These are phyloP conservation scores for Guillardia theta DNA, from an alignment of 78 protist genomes.

Conservation along the genomic window DNA sequence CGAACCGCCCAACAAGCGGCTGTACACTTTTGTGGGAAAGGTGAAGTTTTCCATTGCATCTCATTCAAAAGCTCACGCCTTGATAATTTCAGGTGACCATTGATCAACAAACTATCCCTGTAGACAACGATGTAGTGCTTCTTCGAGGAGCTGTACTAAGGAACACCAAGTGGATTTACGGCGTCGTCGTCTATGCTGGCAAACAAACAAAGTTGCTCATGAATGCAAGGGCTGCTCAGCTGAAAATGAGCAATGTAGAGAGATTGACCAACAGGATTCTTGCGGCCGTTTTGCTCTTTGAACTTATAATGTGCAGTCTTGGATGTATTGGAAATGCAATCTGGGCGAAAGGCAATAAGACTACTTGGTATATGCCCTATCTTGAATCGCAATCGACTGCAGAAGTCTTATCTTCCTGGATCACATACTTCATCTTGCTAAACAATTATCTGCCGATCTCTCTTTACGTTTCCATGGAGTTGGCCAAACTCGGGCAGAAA, in stretches of 20 bases:
- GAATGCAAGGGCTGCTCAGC: slow-evolving; percentile 20
- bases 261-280: neutral
- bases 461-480: slow-evolving; percentile 46
- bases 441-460: slow-evolving; percentile 55
- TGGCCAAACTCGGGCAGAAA: neutral
- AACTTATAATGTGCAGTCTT: neutral
- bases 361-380: slow-evolving; percentile 24
- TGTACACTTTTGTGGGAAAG: slow-evolving; percentile 2
- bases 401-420: neutral
- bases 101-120: no score
- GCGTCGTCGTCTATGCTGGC: slow-evolving; percentile 57
- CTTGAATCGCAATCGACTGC: no score
- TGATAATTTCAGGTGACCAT: no score
- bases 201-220: slow-evolving; percentile 53
- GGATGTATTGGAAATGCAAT: neutral
- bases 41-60: no score
- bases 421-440: slow-evolving; percentile 25
- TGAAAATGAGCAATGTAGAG: neutral
- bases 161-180: slow-evolving; percentile 50
- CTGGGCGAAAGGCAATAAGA: no score
- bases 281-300: neutral
- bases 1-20: slow-evolving; percentile 50
- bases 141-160: slow-evolving; percentile 26
- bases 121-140: neutral
- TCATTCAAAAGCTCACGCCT: no score